Conservation (phyloP, 116 monocot genomes). For the Zostera marina region DNA sequence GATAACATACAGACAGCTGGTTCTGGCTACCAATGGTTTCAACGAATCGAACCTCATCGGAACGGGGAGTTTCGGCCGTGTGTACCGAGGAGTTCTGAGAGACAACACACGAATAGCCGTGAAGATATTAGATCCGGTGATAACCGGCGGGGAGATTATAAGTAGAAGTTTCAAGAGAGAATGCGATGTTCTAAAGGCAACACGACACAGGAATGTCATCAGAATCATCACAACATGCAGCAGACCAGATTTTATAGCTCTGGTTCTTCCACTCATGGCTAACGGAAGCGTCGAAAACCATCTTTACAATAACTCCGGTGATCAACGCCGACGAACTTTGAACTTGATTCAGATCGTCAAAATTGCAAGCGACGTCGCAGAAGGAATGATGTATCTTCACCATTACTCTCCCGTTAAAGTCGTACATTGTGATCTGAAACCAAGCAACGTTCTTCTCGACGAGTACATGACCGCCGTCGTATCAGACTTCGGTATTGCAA, state of each 20-base stretch:
- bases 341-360: conserved; percentile 29
- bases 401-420: conserved; percentile 67
- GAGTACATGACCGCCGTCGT: conserved; percentile 66
- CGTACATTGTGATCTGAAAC: conserved; percentile 69
- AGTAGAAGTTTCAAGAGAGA: conserved; percentile 27
- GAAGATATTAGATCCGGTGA: conserved; percentile 43
- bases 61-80: conserved; percentile 53
- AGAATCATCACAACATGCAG: conserved; percentile 69
- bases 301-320: conserved; percentile 13
- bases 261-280: conserved; percentile 61
- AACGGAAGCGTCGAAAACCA: conserved; percentile 67
- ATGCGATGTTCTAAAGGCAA: conserved; percentile 56
- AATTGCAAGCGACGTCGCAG: conserved; percentile 55
- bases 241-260: conserved; percentile 58
- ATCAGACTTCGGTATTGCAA: conserved; percentile 57
- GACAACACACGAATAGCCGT: conserved; percentile 46
- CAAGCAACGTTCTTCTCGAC: conserved; percentile 61
- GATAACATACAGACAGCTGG: conserved; percentile 50
- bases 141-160: not conserved
- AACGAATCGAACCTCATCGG: conserved; percentile 41
- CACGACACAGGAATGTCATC: conserved; percentile 67
- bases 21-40: conserved; percentile 60
- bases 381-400: conserved; percentile 79
- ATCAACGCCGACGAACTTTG: not conserved
- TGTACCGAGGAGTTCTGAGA: conserved; percentile 41